Conservation (phyloP, 2,329 filamentous ascomycete species). For the Myriosclerotinia duriaeana region DNA sequence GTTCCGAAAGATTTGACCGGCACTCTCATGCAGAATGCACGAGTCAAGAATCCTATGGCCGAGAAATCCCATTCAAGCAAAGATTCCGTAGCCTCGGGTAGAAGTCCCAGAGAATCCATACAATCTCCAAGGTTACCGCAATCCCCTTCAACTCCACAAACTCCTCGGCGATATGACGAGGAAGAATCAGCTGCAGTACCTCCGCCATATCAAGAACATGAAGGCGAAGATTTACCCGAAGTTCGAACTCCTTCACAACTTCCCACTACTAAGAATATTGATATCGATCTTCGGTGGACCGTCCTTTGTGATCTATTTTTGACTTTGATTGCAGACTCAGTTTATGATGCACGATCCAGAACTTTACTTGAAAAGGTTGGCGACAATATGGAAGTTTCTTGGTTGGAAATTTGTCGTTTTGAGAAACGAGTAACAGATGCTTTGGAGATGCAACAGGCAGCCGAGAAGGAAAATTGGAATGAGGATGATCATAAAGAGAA, state of each 20-base stretch:
- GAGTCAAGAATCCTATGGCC: conserved; percentile 89
- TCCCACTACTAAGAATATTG: conserved; percentile 77
- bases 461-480: conserved; percentile 96
- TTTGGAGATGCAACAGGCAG: conserved; percentile 93
- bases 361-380: conserved; percentile 81
- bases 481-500: conserved; percentile 91
- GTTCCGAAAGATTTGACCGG: conserved; percentile 79
- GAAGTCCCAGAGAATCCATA: conserved; percentile 42
- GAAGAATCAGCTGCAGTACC: conserved; percentile 54
- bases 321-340: conserved; percentile 90
- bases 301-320: conserved; percentile 94
- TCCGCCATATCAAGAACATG: conserved; percentile 61
- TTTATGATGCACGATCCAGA: conserved; percentile 87
- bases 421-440: conserved; percentile 97
- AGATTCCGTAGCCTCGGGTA: conserved; percentile 31
- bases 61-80: conserved; percentile 44
- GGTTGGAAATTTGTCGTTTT: conserved; percentile 93
- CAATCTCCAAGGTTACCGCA: conserved; percentile 38
- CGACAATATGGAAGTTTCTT: conserved; percentile 74
- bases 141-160: conserved; percentile 25
- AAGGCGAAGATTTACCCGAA: conserved; percentile 70
- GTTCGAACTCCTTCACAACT: conserved; percentile 82
- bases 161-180: conserved; percentile 35
- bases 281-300: conserved; percentile 96
- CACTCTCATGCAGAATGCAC: conserved; percentile 84